Base-by-base conservation (phyloP, 108 stramenopile species). In the Phaeodactylum tricornutum region DNA sequence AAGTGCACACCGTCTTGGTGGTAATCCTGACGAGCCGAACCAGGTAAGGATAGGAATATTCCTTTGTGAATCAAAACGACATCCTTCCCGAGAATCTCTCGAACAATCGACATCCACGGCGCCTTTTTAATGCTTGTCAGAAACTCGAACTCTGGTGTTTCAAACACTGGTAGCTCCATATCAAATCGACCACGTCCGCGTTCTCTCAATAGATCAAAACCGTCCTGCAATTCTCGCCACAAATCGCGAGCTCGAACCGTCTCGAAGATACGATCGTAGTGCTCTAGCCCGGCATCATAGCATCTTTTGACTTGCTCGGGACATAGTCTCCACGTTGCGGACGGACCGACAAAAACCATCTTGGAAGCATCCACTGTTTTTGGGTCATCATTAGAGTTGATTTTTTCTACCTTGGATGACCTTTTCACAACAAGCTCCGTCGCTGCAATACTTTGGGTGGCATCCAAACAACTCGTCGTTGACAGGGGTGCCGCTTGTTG, bases 1-100 rank as follows among this genome's bases (percentile, higher is more conserved):
- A 92, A 57, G 61, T 92, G 91, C n/a, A 79, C 57, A 14, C 91
- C 91, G 62, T 92, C 91, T 60, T 87, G 84, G 47, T 92, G 91
- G 52, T 88, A 92, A 7, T 67, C 71, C 52, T 92, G 91, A 22
- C 65, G 41, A 22, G 66, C 81, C 4, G 71, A 58, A 9, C 61
- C 91, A 25, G 91, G 91, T 35, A 88, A 55, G 9, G 78, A 77
- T 25, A 92, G 48, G 53, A 92, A 87, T 40, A 67, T 66, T 21
- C 90, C 90, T 61, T 83, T 84, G 74, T 87, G 85, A 49, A 85
- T 77, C 15, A 87, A 56, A 33, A 74, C 46, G 9, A 67, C 79
- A 55, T 84, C 80, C 11, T 82, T 75, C 5, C 90, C 90, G 2
- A 92, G 61, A 52, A 86, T 77, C 34, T 74, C 59, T 32, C 62